A percentile compares a stretch with the other conserved stretches of the same genome.
phyloP scores from a whole-genome alignment of 73 alveolate genomes.

The Tetrahymena malaccensis region DNA sequence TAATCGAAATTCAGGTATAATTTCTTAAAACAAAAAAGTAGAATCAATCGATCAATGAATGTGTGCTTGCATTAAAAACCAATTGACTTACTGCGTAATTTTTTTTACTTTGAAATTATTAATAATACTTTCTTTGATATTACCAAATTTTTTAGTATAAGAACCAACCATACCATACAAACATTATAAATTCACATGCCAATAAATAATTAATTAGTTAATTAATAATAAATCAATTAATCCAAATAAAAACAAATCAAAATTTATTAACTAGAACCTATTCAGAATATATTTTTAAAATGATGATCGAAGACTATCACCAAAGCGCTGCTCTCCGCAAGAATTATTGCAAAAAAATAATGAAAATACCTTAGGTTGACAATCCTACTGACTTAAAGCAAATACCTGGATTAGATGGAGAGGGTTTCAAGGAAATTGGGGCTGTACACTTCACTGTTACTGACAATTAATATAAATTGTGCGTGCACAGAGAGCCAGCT shows the following conservation, averaged over 20 bases:
- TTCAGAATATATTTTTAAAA: background rate
- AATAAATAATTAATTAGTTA: background rate
- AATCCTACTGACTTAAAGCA: background rate
- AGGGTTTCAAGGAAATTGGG: background rate
- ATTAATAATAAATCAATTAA: background rate
- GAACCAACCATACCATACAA: background rate
- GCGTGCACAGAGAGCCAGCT: background rate
- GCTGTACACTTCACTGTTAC: background rate
- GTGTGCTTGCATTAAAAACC: no score
- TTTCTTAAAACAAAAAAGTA: background rate
- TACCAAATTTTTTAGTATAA: background rate
- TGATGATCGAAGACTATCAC: background rate
- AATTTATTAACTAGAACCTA: background rate
- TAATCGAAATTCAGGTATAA: background rate
- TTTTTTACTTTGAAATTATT: background rate
- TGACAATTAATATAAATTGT: background rate
- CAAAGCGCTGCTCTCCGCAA: background rate
- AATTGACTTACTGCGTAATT: background rate
- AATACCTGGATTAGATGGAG: background rate
- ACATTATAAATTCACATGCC: background rate
- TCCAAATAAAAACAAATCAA: background rate
- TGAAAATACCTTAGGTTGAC: background rate
- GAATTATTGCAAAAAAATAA: background rate
- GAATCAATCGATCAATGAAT: background rate
- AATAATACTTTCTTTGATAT: background rate